Conservation (phyloP, 2,329 filamentous ascomycete species). For the Sporothrix globosa region DNA sequence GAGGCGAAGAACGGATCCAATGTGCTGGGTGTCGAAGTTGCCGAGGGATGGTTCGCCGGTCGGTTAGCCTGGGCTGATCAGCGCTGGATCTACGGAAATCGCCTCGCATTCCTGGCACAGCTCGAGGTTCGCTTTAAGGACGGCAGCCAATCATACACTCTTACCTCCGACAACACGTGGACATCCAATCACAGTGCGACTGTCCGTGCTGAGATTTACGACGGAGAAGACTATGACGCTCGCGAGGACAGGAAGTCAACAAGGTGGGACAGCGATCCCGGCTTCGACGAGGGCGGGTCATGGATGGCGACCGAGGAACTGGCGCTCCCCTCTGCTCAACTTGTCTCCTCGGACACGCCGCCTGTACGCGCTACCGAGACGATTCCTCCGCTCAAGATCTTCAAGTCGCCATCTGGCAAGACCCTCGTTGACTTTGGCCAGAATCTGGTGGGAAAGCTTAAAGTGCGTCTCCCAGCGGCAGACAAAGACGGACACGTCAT, state of each 20-base stretch:
- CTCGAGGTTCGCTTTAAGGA: constrained; percentile 41
- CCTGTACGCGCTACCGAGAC: constrained; percentile 39
- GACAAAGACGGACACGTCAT: constrained; percentile 41
- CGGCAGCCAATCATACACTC: not conserved
- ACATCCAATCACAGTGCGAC: constrained; percentile 33
- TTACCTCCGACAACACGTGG: constrained; percentile 2
- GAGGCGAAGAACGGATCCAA: constrained; percentile 32
- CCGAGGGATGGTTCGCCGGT: constrained; percentile 51
- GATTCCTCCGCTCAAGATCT: constrained; percentile 42
- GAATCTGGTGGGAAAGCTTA: constrained; percentile 58
- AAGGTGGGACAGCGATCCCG: constrained; percentile 36
- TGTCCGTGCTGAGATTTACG: constrained; percentile 51
- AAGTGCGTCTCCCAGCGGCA: constrained; percentile 35
- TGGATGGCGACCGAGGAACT: not conserved
- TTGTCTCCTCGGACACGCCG: not conserved
- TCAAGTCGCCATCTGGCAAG: constrained; percentile 47
- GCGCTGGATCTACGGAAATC: constrained; percentile 48
- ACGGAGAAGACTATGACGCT: constrained; percentile 56
- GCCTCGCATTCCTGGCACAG: constrained; percentile 46
- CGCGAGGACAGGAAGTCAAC: constrained; percentile 18
- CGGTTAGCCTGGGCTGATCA: constrained; percentile 38
- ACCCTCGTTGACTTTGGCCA: constrained; percentile 61
- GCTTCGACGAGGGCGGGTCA: constrained; percentile 6
- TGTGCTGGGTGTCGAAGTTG: constrained; percentile 46
- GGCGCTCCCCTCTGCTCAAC: constrained; percentile 42